Percentiles rank a stretch among this genome's conserved stretches.
phyloP scores from a whole-genome alignment of 106 monocot species.

The Platanthera zijinensis region DNA sequence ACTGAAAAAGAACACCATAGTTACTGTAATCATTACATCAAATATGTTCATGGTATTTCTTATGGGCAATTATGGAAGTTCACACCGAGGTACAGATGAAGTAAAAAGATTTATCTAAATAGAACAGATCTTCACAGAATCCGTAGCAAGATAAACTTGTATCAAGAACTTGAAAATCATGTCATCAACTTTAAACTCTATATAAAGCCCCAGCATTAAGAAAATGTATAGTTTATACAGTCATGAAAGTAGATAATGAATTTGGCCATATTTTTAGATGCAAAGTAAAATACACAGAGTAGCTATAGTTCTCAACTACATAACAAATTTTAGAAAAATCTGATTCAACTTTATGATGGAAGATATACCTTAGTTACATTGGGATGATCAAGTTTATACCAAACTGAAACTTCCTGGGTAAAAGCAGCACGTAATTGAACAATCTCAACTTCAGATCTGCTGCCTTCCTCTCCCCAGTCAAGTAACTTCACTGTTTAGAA shows the following conservation, averaged over 20 bases:
- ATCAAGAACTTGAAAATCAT: not conserved
- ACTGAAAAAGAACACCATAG: not conserved
- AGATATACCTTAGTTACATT: constrained; percentile 42
- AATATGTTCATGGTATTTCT: not conserved
- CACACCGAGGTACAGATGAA: not conserved
- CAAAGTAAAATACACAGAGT: not conserved
- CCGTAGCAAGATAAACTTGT: not conserved
- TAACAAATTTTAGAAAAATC: not conserved
- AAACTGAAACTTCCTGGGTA: constrained; percentile 42
- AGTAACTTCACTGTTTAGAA: constrained; percentile 44
- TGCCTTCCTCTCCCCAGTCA: constrained; percentile 57
- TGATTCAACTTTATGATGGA: not conserved
- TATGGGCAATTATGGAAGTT: not conserved
- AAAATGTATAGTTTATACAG: not conserved
- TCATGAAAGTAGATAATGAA: not conserved
- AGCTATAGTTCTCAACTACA: not conserved
- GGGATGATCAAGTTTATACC: constrained; percentile 57
- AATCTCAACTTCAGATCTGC: constrained; percentile 38
- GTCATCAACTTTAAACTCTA: not conserved
- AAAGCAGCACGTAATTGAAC: constrained; percentile 29
- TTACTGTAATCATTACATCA: not conserved
- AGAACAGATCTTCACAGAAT: not conserved
- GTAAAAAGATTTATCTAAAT: not conserved
- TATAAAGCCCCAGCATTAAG: not conserved
- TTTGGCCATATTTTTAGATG: not conserved